phyloP scores from a whole-genome alignment of 495 filamentous ascomycete species.

The Mytilinidion resinicola region DNA sequence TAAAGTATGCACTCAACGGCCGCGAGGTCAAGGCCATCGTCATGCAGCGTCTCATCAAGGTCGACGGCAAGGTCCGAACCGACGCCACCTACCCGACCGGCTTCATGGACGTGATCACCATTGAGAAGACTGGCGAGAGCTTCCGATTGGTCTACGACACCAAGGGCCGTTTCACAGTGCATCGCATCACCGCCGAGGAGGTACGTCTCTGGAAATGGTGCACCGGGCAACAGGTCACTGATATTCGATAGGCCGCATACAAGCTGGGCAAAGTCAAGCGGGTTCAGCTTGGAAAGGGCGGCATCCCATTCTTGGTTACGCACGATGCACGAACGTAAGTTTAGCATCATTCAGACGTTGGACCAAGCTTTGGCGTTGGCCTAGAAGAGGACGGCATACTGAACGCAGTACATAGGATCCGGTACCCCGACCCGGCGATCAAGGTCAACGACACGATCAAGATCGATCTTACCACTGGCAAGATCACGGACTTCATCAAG shows the following conservation, averaged over 20 bases:
- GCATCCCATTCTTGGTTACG: slow-evolving; percentile 99
- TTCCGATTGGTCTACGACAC: slow-evolving; percentile 99
- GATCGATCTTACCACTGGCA: slow-evolving; percentile 92
- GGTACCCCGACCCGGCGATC: slow-evolving; percentile 95
- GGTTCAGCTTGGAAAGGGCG: slow-evolving; percentile 96
- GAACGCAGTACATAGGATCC: slow-evolving; percentile 62
- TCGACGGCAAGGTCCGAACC: slow-evolving; percentile 98
- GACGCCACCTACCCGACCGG: slow-evolving; percentile 95
- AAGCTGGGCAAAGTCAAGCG: slow-evolving; percentile 99
- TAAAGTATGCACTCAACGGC: slow-evolving; percentile 99
- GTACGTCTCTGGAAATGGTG: slow-evolving; percentile 26
- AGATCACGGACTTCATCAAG: slow-evolving; percentile 90
- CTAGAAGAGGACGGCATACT: slow-evolving; percentile 31
- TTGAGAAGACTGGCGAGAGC: slow-evolving; percentile 99
- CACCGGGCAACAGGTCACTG: neutral
- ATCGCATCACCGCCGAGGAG: slow-evolving; percentile 97
- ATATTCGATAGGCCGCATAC: slow-evolving; percentile 56
- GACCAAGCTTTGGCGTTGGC: slow-evolving; percentile 56
- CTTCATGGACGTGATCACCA: slow-evolving; percentile 98
- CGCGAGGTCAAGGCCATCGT: slow-evolving; percentile 96
- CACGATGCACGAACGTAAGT: slow-evolving; percentile 99
- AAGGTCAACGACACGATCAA: slow-evolving; percentile 99
- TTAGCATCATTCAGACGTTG: slow-evolving; percentile 48
- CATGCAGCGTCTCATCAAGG: slow-evolving; percentile 99
- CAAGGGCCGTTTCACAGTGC: slow-evolving; percentile 99